Base-by-base conservation (phyloP, 257 asterid genomes). In the Leonotis leonurus region DNA sequence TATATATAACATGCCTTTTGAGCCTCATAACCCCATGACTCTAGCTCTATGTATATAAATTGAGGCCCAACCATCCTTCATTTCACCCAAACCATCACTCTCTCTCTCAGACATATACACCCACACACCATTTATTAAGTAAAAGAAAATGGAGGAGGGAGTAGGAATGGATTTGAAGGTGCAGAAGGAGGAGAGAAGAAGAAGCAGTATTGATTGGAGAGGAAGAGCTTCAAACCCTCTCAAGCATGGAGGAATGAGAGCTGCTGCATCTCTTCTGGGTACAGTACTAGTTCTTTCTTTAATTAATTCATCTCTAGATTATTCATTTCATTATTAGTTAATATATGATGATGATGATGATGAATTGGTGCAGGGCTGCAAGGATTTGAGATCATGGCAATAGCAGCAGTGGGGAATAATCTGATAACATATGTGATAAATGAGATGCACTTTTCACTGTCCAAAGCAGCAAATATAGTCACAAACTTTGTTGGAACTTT, bases 361-460 rank as follows among this genome's bases (percentile, higher is more conserved):
- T 36, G 9, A 18, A 18, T 18, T 27, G 33, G 29, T 65, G 66
- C 82, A 92, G 98, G 95, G 72, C 75, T 92, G 2, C 99, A 92
- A 79, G 96, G 88, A 70, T 78, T 92, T 54, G 99, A 92, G 87
- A 92, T 87, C 69, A 89, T 86, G 99, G 99, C 82, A 37, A 89
- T 92, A 75, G 99, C 97, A 0, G 99, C 94, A 14, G 97, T 92
- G 11, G 99, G 97, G 70, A 92, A 89, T 81, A 92, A 92, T 59
- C 86, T 89, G 5, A 92, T 92, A 70, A 92, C 97, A 0, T 92
- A 92, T 48, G 76, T 85, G 26, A 85, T 86, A 62, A 89, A 85
- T 50, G 99, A 92, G 81, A 92, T 92, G 99, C 99, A 92, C 71
- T 92, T 89, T 69, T 76, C 97, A 0, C 56, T 92, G 76, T 78